Conservation (phyloP, 2,329 filamentous ascomycete species). For the Rutstroemia sp. region DNA sequence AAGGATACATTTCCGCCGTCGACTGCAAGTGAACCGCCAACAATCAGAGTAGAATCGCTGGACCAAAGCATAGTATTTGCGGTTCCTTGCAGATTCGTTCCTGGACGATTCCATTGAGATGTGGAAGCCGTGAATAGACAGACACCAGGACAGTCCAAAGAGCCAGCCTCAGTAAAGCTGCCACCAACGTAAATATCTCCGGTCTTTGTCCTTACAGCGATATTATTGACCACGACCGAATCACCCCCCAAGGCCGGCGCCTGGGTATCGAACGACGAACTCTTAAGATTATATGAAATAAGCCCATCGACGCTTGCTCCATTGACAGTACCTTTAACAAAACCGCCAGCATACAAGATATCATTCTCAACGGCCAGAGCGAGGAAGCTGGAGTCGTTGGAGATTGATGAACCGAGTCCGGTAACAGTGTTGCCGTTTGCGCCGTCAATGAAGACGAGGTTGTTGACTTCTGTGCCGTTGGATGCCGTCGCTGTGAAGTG, state of each 20-base stretch:
- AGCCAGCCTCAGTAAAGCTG: constrained; percentile 74
- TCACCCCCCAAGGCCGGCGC: constrained; percentile 68
- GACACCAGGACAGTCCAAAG: constrained; percentile 72
- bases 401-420: constrained; percentile 61
- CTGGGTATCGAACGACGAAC: constrained; percentile 58
- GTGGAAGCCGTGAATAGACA: constrained; percentile 69
- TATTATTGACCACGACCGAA: constrained; percentile 66
- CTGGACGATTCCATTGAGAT: constrained; percentile 74
- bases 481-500: constrained; percentile 68
- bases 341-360: constrained; percentile 75
- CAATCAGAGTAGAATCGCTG: constrained; percentile 62
- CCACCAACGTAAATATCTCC: constrained; percentile 80
- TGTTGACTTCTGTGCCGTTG: constrained; percentile 66
- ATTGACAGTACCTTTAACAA: constrained; percentile 63
- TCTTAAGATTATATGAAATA: constrained; percentile 68
- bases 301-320: constrained; percentile 62
- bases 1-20: constrained; percentile 60
- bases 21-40: constrained; percentile 68
- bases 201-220: constrained; percentile 63
- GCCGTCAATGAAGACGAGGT: constrained; percentile 76
- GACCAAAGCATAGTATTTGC: constrained; percentile 72
- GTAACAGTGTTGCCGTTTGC: constrained; percentile 57
- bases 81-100: constrained; percentile 61
- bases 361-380: constrained; percentile 61
- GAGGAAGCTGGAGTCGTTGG: constrained; percentile 66